Conservation (phyloP, 2,329 filamentous ascomycete genomes). For the Zymoseptoria passerinii region DNA sequence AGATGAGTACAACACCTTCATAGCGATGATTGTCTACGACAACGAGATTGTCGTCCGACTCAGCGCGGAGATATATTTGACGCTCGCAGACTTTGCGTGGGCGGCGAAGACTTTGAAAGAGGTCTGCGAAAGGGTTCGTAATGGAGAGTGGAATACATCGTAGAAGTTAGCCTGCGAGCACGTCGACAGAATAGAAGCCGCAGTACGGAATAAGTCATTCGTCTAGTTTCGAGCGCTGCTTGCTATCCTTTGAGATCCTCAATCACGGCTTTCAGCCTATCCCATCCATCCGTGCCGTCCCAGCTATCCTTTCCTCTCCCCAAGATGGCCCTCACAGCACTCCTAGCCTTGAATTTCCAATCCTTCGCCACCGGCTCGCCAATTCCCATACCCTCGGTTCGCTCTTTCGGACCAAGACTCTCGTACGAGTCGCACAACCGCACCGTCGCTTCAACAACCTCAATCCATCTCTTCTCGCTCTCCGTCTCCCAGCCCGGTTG, state of each 20-base stretch:
- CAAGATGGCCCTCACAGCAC: conserved; percentile 73
- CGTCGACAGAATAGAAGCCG: neutral
- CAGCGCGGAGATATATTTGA: conserved; percentile 79
- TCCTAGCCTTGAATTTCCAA: conserved; percentile 85
- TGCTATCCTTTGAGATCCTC: conserved; percentile 33
- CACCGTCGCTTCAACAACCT: conserved; percentile 68
- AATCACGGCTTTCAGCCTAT: conserved; percentile 45
- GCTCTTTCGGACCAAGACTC: conserved; percentile 49
- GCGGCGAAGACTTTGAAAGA: conserved; percentile 51
- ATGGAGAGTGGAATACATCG: conserved; percentile 36
- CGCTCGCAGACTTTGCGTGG: conserved; percentile 68
- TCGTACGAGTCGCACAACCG: conserved; percentile 77
- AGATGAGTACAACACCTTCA: conserved; percentile 61
- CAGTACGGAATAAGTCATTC: neutral
- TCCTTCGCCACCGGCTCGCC: conserved; percentile 61
- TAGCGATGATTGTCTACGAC: conserved; percentile 55
- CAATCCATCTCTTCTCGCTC: conserved; percentile 57
- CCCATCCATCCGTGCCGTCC: conserved; percentile 69
- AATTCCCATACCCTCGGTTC: conserved; percentile 44
- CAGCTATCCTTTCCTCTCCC: conserved; percentile 72
- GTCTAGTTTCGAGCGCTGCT: neutral
- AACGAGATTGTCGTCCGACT: conserved; percentile 62
- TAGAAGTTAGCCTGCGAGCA: neutral
- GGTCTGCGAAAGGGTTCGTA: conserved; percentile 46
- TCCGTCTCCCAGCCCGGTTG: conserved; percentile 49